Base-by-base conservation (phyloP, 495 filamentous ascomycete genomes). In the Cairneyella variabilis region DNA sequence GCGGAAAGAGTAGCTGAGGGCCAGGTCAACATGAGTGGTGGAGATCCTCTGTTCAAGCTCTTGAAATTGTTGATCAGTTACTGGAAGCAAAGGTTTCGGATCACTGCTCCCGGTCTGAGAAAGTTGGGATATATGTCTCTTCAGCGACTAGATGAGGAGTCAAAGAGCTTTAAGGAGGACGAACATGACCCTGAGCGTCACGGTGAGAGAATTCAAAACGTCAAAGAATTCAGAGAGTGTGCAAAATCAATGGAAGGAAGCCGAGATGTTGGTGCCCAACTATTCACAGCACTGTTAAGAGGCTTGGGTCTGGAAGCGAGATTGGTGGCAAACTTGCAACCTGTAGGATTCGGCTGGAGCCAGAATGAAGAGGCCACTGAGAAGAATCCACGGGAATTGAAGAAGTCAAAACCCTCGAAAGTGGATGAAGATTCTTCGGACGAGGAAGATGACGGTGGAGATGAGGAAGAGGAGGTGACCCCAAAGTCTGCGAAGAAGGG, bases 301-400 rank as follows among this genome's bases (percentile, higher is more conserved):
- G 91, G 83, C 3, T 61, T 99, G 16, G 87, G 85, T 0, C 71
- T 96, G 11, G 89, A 96, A 54, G 80, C 87, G 17, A 76, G 90
- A 36, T 71, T 97, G 60, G 83, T 97, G 9, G 83, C 84, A 12
- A 96, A 79, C 66, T 68, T 99, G 10, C 93, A 97, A 56, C 86
- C 93, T 14, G 65, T 90, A 0, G 93, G 95, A 2, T 96, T 96
- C 66, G 91, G 91, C 1, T 97, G 89, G 82, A 91, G 84, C 45
- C 92, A 91, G 63, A 71, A 76, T 16, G 93, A 98, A 67, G 85
- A 90, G 62, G 80, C 79, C 56, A 51, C 56, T 45, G 54, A 64
- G 52, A 56, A 70, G 60, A 64, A 65, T 37, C 48, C 54, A 53
- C 68, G 56, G 11, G 56, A 59, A 23, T 48, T 50, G 20, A 56